Conservation (phyloP, 2,329 filamentous ascomycete species). For the Penicillium sp. region DNA sequence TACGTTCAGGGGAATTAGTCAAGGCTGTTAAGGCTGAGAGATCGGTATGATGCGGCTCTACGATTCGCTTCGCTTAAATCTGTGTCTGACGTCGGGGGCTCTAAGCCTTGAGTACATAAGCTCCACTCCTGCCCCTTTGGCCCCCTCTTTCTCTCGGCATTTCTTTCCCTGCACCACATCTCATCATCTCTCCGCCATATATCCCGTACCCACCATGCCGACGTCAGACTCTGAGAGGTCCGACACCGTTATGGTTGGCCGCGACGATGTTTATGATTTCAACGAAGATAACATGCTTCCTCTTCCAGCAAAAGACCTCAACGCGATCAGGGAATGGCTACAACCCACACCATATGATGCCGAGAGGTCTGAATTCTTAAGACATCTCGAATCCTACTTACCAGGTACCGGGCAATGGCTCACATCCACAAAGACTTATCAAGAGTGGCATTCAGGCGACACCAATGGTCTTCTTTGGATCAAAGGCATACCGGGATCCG, state of each 20-base stretch:
- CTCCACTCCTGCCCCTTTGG: too few relatives aligned
- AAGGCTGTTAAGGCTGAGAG: too few relatives aligned
- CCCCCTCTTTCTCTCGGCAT: too few relatives aligned
- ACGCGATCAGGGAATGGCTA: constrained; percentile 4
- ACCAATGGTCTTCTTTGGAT: constrained; percentile 22
- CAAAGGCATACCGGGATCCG: constrained; percentile 27
- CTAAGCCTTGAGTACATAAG: too few relatives aligned
- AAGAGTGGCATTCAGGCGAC: constrained; percentile 17
- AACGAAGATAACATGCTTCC: constrained; percentile 10
- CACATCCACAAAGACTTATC: constrained; percentile 3
- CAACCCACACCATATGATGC: constrained; percentile 12
- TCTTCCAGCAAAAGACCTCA: not conserved
- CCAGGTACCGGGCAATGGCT: constrained; percentile 1
- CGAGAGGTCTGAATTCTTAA: constrained; percentile 8
- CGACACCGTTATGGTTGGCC: not conserved
- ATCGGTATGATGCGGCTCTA: too few relatives aligned
- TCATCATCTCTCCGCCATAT: too few relatives aligned
- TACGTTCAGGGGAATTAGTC: too few relatives aligned
- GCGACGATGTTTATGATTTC: constrained; percentile 6
- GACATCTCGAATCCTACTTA: constrained; percentile 6
- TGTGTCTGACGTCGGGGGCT: too few relatives aligned
- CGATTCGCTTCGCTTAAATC: too few relatives aligned
- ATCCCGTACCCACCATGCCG: not conserved
- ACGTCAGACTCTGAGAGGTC: constrained; percentile 2
- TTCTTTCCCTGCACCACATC: too few relatives aligned